These are phyloP conservation scores for Forsythia suspensa DNA, from an alignment of 257 asterid genomes.

Conservation along the genomic window DNA sequence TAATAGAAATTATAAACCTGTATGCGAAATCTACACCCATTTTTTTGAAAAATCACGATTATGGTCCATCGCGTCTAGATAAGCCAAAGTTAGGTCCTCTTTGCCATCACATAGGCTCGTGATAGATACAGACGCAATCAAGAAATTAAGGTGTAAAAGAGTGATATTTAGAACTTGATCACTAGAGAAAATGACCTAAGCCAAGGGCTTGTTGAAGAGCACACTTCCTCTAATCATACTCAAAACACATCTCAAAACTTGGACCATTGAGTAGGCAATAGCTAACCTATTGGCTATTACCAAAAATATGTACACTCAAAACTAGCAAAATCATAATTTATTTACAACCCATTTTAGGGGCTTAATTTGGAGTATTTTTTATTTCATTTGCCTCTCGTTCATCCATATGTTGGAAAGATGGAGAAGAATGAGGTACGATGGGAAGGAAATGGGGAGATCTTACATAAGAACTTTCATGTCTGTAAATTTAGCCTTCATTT, in stretches of 20 bases:
- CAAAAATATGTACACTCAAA: slow-evolving; percentile 56
- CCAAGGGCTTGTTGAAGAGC: slow-evolving; percentile 84
- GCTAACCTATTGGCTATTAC: slow-evolving; percentile 76
- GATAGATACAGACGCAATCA: too few species aligned
- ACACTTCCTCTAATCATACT: slow-evolving; percentile 79
- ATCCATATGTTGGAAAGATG: too few species aligned
- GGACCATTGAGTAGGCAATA: slow-evolving; percentile 83
- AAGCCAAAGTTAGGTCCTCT: too few species aligned
- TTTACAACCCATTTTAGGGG: background rate
- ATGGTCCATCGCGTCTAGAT: too few species aligned
- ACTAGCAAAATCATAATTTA: background rate
- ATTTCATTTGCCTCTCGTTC: too few species aligned
- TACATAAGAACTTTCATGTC: slow-evolving; percentile 96
- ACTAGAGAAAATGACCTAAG: slow-evolving; percentile 97
- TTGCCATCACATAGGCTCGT: too few species aligned
- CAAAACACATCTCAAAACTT: slow-evolving; percentile 73
- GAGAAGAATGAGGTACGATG: too few species aligned
- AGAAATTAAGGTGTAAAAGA: too few species aligned
- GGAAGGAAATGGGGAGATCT: slow-evolving; percentile 21
- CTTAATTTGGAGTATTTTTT: too few species aligned
- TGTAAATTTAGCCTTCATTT: slow-evolving; percentile 80
- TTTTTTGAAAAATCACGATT: too few species aligned
- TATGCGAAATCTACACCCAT: too few species aligned
- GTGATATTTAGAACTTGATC: slow-evolving; percentile 62
- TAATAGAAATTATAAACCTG: too few species aligned